Evolutionary conservation across 2,329 filamentous ascomycete genomes (phyloP).

Genomic region (Paecilomyces formosus): DNA sequence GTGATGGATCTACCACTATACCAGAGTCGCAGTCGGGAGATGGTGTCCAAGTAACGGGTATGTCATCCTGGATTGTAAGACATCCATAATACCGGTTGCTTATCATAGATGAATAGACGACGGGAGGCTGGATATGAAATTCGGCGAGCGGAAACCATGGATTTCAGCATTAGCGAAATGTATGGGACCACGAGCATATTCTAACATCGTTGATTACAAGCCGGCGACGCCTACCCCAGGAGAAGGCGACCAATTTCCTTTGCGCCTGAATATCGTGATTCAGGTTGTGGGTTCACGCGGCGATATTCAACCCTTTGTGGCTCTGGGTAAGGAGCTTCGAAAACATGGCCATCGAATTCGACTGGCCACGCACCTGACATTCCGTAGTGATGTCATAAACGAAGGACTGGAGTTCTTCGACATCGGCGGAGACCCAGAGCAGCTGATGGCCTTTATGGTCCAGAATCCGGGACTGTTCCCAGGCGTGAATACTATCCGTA

Average conservation of each 20-base stretch:
- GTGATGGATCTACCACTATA: too few relatives aligned
- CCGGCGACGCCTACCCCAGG: not conserved
- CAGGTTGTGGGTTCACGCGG: conserved; percentile 40
- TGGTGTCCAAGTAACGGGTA: too few relatives aligned
- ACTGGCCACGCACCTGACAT: conserved; percentile 43
- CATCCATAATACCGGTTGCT: too few relatives aligned
- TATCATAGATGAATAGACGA: not conserved
- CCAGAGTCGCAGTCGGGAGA: too few relatives aligned
- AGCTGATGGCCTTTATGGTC: conserved; percentile 47
- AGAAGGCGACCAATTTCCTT: not conserved
- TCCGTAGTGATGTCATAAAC: not conserved
- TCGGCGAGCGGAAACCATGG: not conserved
- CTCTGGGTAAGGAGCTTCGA: conserved; percentile 46
- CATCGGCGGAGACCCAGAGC: conserved; percentile 50
- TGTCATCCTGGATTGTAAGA: too few relatives aligned
- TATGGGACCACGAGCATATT: not conserved
- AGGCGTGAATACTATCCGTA: conserved; percentile 48
- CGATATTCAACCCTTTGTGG: conserved; percentile 50
- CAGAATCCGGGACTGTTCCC: conserved; percentile 40
- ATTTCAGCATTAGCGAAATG: not conserved
- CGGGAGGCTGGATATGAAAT: not conserved
- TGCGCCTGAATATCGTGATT: conserved; percentile 46
- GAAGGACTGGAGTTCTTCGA: conserved; percentile 49
- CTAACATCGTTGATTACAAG: not conserved
- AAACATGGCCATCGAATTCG: conserved; percentile 48